phyloP scores from a whole-genome alignment of 75 land plant species.

The Adiantum capillusveneris region DNA sequence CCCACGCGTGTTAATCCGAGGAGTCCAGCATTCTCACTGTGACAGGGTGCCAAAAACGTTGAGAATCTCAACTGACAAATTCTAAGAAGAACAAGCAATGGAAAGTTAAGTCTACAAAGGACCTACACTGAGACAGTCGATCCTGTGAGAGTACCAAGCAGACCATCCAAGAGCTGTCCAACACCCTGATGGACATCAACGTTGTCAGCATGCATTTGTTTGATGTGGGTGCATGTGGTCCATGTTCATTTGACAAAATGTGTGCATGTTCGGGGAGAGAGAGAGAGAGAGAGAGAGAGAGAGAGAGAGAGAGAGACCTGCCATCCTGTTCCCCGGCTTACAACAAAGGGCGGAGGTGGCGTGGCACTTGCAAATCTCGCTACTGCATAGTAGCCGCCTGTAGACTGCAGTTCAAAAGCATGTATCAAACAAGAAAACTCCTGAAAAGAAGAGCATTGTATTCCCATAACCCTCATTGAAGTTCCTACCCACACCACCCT shows the following conservation, averaged over 20 bases:
- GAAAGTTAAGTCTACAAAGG: background rate
- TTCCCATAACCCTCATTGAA: no score
- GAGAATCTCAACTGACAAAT: no score
- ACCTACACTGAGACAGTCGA: constrained; percentile 94
- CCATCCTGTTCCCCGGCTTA: constrained; percentile 93
- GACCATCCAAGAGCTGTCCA: constrained; percentile 78
- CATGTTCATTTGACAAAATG: background rate
- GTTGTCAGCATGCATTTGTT: no score
- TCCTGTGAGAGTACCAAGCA: constrained; percentile 90
- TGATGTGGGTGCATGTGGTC: no score
- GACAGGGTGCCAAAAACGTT: no score
- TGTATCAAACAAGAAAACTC: no score
- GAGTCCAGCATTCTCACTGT: constrained; percentile 94
- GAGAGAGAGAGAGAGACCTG: constrained; percentile 42
- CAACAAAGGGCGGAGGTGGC: constrained; percentile 71
- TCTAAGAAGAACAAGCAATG: no score
- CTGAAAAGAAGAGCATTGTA: no score
- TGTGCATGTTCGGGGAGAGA: background rate
- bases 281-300: background rate
- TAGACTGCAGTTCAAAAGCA: constrained; percentile 81
- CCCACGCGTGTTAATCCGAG: constrained; percentile 85
- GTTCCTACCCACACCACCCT: no score
- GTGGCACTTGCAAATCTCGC: constrained; percentile 82
- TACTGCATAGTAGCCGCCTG: constrained; percentile 64
- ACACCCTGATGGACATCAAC: constrained; percentile 65